These are phyloP conservation scores for Kurtzmaniella fragi DNA, from an alignment of 805 yeast species.

Conservation along the genomic window DNA sequence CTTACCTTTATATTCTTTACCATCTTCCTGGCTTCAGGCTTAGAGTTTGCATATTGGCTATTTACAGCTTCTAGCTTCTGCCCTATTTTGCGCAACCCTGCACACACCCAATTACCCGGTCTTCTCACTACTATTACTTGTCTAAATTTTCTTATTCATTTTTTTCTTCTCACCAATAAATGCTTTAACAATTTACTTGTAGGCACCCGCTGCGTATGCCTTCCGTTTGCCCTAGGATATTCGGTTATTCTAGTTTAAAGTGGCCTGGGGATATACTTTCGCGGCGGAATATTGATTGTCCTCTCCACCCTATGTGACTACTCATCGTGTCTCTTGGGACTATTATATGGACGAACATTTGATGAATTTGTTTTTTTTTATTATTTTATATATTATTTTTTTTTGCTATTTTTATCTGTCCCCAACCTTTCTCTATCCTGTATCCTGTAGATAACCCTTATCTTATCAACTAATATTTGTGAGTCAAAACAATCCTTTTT, in stretches of 20 bases:
- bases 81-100: background rate
- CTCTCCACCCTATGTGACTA: constrained; percentile 41
- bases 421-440: background rate
- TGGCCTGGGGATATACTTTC: constrained; percentile 43
- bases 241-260: constrained; percentile 46
- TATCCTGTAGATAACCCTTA: background rate
- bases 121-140: background rate
- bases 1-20: too few relatives aligned
- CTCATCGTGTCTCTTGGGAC: constrained; percentile 6
- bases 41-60: too few relatives aligned
- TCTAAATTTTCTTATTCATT: background rate
- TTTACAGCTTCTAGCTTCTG: too few relatives aligned
- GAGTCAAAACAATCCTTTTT: too few relatives aligned
- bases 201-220: constrained; percentile 40
- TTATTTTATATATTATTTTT: background rate
- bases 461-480: constrained; percentile 1
- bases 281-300: constrained; percentile 38
- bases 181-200: background rate
- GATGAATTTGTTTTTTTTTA: background rate
- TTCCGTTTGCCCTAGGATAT: constrained; percentile 45
- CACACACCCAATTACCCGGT: background rate
- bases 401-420: background rate
- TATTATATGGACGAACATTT: constrained; percentile 9
- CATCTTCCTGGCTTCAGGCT: too few relatives aligned
- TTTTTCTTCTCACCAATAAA: background rate